phyloP scores from a whole-genome alignment of 495 filamentous ascomycete genomes.

The Neurospora hispaniola region DNA sequence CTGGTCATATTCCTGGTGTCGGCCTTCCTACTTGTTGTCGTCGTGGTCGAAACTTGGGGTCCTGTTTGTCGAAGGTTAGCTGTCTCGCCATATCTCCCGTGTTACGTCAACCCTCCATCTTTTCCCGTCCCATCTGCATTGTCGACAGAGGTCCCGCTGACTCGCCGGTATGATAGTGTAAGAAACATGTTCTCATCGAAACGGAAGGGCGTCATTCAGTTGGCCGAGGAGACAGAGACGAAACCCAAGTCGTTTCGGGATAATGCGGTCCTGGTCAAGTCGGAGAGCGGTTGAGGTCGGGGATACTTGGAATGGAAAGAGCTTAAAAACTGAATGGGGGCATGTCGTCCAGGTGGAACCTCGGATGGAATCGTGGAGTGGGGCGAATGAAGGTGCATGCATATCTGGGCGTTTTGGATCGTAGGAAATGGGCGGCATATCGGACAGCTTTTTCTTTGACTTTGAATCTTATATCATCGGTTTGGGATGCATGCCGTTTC shows the following conservation, averaged over 20 bases:
- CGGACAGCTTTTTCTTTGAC: not conserved
- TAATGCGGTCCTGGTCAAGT: not conserved
- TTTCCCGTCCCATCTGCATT: not conserved
- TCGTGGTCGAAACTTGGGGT: constrained; percentile 26
- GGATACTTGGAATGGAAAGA: not conserved
- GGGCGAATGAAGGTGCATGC: not conserved
- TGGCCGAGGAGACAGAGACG: constrained; percentile 2
- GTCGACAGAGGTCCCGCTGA: not conserved
- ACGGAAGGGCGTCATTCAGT: constrained; percentile 13
- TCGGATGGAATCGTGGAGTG: not conserved
- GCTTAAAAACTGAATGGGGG: not conserved
- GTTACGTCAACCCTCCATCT: not conserved
- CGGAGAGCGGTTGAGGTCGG: not conserved
- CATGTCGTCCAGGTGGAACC: not conserved
- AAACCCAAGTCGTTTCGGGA: not conserved
- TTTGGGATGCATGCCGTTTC: not conserved
- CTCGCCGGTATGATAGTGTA: not conserved
- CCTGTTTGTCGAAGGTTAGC: constrained; percentile 24
- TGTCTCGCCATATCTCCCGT: not conserved
- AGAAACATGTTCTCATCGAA: not conserved
- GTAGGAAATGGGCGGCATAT: not conserved
- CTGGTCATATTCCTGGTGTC: constrained; percentile 26
- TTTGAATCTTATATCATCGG: not conserved
- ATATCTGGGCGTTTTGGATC: not conserved
- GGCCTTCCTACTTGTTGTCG: constrained; percentile 22